Base-by-base conservation (phyloP, 2,329 filamentous ascomycete species). In the Chrysoporthe austroafricana region DNA sequence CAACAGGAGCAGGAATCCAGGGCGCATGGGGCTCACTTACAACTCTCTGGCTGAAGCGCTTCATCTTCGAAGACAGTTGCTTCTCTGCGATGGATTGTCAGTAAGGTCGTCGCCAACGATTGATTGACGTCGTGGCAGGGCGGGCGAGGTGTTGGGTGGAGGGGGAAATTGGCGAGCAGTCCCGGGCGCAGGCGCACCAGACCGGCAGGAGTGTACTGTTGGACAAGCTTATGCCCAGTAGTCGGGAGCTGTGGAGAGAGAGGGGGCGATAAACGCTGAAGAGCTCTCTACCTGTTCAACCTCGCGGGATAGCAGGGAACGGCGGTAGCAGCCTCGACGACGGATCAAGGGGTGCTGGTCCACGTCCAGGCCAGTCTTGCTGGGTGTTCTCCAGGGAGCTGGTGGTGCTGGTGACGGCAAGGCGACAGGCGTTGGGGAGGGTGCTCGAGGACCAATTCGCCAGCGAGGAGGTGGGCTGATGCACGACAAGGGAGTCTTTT, bases 31-130 rank as follows among this genome's bases (percentile, higher is more conserved):
- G 69, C 66, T 70, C 75, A 89, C 92, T 86, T 89, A 97, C 94
- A 86, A 97, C 94, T 91, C 92, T 93, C 86, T 97, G 93, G 83
- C 94, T 92, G 82, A 98, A 97, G 80, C 93, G 92, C 85, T 97
- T 97, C 95, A 98, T 97, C 82, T 86, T 91, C 81, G 80, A 81
- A 72, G 75, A 75, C 68, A 71, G 66, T 63, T 72, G 69, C 67
- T 70, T 71, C 63, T 69, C 67, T 71, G 71, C 60, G 63, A 66
- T 58, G 57, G 62, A 34, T 46, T 16, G 64, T 70, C 50, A 70
- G 67, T 54, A 56, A 61, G 42, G 58, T 58, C 66, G 54, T 52
- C 34, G 13, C 61, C 44, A 63, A 60, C 26, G 66, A 63, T 18
- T 46, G n/a, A 8, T 52, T 18, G 18, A 44, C 14, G 54, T 18